A percentile compares a stretch with the other conserved stretches of the same genome.
phyloP scores from a whole-genome alignment of 176 grass and related monocot species.

The Cenchrus fungigraminus region DNA sequence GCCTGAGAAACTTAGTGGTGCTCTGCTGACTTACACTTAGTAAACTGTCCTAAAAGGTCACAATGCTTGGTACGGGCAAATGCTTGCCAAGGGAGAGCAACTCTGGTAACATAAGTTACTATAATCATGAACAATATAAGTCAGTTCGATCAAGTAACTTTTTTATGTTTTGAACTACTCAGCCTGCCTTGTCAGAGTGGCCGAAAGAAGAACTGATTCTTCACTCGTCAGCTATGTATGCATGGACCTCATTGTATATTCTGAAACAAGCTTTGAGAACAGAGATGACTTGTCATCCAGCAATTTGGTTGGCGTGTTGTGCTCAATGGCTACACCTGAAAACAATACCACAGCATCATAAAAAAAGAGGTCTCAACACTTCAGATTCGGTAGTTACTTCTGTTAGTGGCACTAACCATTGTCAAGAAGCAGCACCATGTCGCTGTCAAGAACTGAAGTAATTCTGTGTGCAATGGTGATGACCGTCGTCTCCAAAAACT shows the following conservation, averaged over 20 bases:
- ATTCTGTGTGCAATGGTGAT: slow-evolving; percentile 77
- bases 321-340: slow-evolving; percentile 62
- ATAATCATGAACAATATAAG: too few relatives aligned
- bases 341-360: slow-evolving; percentile 7
- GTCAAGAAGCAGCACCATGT: slow-evolving; percentile 76
- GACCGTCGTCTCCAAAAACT: slow-evolving; percentile 67
- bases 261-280: slow-evolving; percentile 72
- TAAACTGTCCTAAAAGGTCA: too few relatives aligned
- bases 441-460: slow-evolving; percentile 77
- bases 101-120: too few relatives aligned
- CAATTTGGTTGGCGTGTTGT: slow-evolving; percentile 55
- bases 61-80: too few relatives aligned
- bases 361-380: background rate
- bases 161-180: too few relatives aligned
- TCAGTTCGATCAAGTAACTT: too few relatives aligned
- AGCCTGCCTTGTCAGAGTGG: background rate
- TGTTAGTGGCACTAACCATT: background rate
- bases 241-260: slow-evolving; percentile 62
- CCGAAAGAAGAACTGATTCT: slow-evolving; percentile 2
- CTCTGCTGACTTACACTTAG: too few relatives aligned
- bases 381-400: background rate
- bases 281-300: slow-evolving; percentile 62
- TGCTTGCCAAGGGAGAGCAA: too few relatives aligned
- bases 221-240: slow-evolving; percentile 27
- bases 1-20: too few relatives aligned